Conservation (phyloP, 306 rosid genomes). For the Vigna angularis region DNA sequence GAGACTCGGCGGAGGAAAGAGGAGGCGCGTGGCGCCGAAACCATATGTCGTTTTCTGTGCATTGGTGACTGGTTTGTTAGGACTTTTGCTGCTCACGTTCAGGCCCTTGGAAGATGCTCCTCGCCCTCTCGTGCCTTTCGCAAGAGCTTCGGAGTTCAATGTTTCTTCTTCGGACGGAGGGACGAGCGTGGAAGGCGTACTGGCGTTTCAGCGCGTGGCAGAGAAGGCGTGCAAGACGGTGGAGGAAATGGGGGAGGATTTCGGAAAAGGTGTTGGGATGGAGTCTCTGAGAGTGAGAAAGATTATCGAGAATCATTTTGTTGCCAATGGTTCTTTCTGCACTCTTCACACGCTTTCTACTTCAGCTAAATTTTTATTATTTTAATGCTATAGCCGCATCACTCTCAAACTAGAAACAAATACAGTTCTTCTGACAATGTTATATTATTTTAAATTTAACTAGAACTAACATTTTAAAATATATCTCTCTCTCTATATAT, state of each 20-base stretch:
- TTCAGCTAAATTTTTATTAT: not conserved
- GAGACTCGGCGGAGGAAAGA: conserved; percentile 65
- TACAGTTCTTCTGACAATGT: too few relatives aligned
- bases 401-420: too few relatives aligned
- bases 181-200: conserved; percentile 35
- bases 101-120: conserved; percentile 55
- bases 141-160: conserved; percentile 22
- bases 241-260: conserved; percentile 83
- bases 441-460: too few relatives aligned
- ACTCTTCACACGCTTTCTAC: not conserved
- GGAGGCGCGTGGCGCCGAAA: conserved; percentile 54
- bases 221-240: conserved; percentile 74
- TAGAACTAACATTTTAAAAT: too few relatives aligned
- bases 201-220: conserved; percentile 5
- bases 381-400: too few relatives aligned
- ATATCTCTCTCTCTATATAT: too few relatives aligned
- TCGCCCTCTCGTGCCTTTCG: conserved; percentile 42
- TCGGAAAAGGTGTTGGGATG: conserved; percentile 46
- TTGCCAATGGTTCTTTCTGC: conserved; percentile 61
- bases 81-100: conserved; percentile 58
- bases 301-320: conserved; percentile 68
- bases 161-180: conserved; percentile 30
- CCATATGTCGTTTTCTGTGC: conserved; percentile 55
- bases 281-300: conserved; percentile 70
- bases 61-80: conserved; percentile 50